A percentile compares a stretch with the other conserved stretches of the same genome.
These are phyloP conservation scores for Colletotrichum noveboracense DNA, from an alignment of 2,329 filamentous ascomycete genomes.

Conservation along the genomic window DNA sequence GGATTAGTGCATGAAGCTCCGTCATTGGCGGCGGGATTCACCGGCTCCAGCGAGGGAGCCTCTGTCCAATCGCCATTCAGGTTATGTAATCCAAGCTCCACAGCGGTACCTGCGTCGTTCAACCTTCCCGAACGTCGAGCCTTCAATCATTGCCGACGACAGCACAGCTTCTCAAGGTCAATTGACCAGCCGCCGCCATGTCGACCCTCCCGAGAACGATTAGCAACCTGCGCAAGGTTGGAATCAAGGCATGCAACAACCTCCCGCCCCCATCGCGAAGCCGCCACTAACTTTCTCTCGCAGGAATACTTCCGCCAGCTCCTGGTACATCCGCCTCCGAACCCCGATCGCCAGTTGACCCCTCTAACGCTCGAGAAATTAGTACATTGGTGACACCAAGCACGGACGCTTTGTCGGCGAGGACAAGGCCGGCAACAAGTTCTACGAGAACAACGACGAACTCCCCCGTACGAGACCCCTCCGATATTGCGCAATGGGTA, in stretches of 20 bases:
- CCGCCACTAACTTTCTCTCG: constrained; percentile 21
- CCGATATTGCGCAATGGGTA: neutral
- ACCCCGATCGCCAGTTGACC: constrained; percentile 24
- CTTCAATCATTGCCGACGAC: constrained; percentile 11
- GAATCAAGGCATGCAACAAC: constrained; percentile 73
- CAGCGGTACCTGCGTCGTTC: constrained; percentile 8
- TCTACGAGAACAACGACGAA: constrained; percentile 94
- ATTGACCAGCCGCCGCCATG: constrained; percentile 65
- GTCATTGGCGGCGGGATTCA: constrained; percentile 21
- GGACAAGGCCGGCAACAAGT: constrained; percentile 97
- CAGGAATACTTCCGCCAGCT: constrained; percentile 93
- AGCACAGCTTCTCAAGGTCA: constrained; percentile 27
- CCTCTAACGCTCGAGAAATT: constrained; percentile 23
- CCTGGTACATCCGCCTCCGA: constrained; percentile 69
- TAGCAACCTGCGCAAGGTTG: constrained; percentile 85
- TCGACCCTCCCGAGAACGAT: constrained; percentile 89
- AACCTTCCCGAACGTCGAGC: constrained; percentile 17
- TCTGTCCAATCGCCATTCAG: constrained; percentile 4
- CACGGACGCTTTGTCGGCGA: constrained; percentile 82
- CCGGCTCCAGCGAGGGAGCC: constrained; percentile 1
- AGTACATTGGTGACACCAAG: constrained; percentile 89
- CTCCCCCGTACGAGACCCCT: constrained; percentile 73
- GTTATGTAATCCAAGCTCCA: constrained; percentile 16
- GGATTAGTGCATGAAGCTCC: constrained; percentile 19
- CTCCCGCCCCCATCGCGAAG: neutral